These are phyloP conservation scores for Hibiscus mutabilis DNA, from an alignment of 345 rosid species.

Conservation along the genomic window DNA sequence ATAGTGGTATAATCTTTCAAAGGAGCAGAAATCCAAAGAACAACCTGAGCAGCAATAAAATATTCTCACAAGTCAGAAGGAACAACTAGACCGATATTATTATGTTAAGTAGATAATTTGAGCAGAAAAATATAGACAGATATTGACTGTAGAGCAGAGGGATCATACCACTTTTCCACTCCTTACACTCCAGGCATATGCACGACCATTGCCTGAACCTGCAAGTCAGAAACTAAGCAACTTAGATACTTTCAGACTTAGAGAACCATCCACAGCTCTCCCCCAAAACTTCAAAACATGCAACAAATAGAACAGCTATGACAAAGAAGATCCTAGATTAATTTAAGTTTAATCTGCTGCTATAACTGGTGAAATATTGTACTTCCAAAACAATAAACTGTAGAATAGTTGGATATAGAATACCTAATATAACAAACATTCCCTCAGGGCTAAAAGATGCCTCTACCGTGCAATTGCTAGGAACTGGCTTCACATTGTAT, in stretches of 20 bases:
- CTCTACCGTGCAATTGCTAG: conserved; percentile 72
- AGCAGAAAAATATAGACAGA: background rate
- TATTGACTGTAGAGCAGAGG: background rate
- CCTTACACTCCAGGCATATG: conserved; percentile 87
- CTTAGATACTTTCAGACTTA: background rate
- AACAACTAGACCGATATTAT: background rate
- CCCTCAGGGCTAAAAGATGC: conserved; percentile 98
- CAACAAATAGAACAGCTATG: background rate
- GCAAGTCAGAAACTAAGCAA: conserved; percentile 17
- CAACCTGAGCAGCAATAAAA: background rate
- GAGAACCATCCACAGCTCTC: background rate
- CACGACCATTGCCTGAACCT: conserved; percentile 92
- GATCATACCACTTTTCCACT: conserved; percentile 75
- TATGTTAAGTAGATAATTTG: background rate
- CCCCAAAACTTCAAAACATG: background rate
- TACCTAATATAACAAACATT: conserved; percentile 87
- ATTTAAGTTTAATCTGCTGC: background rate
- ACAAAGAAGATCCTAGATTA: background rate
- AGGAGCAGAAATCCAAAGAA: background rate
- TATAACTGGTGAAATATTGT: background rate
- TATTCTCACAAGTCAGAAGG: background rate
- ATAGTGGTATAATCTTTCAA: background rate
- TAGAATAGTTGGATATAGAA: background rate
- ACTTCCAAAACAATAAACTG: background rate
- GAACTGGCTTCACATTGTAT: conserved; percentile 72